phyloP scores from a whole-genome alignment of 2,329 filamentous ascomycete species.

The Xylaria sp. region DNA sequence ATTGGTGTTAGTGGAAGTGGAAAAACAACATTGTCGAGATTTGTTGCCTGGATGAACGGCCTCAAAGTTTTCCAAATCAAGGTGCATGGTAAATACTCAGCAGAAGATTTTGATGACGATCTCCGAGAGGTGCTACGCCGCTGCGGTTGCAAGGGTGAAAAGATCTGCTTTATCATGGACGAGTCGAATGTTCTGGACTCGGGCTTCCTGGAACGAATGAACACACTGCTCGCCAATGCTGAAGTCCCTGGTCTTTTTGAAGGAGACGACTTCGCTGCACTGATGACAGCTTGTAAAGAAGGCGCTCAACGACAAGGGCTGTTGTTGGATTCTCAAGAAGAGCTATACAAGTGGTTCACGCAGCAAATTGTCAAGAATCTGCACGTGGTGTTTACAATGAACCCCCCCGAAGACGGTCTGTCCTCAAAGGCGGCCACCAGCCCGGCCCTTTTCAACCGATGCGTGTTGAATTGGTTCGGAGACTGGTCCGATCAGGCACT shows the following conservation, averaged over 20 bases:
- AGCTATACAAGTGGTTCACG: conserved; percentile 99
- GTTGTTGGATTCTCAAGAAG: conserved; percentile 95
- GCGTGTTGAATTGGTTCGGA: conserved; percentile 99
- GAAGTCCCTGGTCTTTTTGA: conserved; percentile 99
- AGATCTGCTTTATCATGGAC: conserved; percentile 99
- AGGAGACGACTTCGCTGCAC: conserved; percentile 96
- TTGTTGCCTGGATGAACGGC: conserved; percentile 99
- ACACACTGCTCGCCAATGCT: conserved; percentile 97
- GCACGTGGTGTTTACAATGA: conserved; percentile 99
- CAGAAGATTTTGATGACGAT: conserved; percentile 98
- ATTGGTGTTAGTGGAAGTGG: conserved; percentile 98
- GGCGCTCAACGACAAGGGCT: conserved; percentile 95
- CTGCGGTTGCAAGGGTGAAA: conserved; percentile 97
- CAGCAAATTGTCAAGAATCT: conserved; percentile 99
- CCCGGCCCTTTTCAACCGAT: conserved; percentile 98
- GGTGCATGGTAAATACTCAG: conserved; percentile 97
- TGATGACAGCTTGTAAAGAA: conserved; percentile 99
- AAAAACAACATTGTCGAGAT: conserved; percentile 97
- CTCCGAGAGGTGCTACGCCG: conserved; percentile 91
- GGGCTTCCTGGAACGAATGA: conserved; percentile 99
- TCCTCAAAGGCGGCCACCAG: conserved; percentile 97
- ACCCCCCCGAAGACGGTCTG: conserved; percentile 93
- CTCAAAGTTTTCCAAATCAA: conserved; percentile 99
- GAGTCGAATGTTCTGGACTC: conserved; percentile 98
- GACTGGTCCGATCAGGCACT: conserved; percentile 99